phyloP scores from a whole-genome alignment of 2,329 filamentous ascomycete species.

The Phialemonium atrogriseum region DNA sequence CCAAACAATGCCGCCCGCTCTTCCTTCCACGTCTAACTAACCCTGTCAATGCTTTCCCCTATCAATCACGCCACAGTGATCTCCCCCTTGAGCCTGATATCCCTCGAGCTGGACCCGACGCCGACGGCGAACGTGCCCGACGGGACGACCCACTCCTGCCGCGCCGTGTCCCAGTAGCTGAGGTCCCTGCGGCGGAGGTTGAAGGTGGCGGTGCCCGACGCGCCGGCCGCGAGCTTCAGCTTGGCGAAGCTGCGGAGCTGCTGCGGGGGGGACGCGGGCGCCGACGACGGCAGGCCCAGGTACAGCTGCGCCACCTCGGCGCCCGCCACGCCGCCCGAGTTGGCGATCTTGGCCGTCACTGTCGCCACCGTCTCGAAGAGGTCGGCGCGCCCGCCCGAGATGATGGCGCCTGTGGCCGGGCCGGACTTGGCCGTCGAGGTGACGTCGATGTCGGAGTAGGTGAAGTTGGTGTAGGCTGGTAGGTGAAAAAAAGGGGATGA shows the following conservation, averaged over 20 bases:
- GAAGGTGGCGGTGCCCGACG: constrained; percentile 39
- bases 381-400: constrained; percentile 35
- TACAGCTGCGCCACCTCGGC: constrained; percentile 61
- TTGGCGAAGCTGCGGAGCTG: constrained; percentile 59
- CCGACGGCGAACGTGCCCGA: constrained; percentile 30
- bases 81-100: constrained; percentile 30
- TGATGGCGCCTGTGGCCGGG: constrained; percentile 28
- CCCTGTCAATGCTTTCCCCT: too few species aligned
- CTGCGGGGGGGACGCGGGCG: constrained; percentile 28
- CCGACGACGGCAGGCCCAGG: constrained; percentile 31
- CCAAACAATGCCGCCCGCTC: too few species aligned
- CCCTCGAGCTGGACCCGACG: constrained; percentile 38
- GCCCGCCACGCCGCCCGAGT: constrained; percentile 52
- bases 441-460: constrained; percentile 42
- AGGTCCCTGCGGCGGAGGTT: constrained; percentile 50
- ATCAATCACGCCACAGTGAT: constrained; percentile 12
- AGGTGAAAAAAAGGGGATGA: neutral
- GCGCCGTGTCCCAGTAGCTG: constrained; percentile 52
- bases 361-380: constrained; percentile 36
- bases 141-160: constrained; percentile 53
- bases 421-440: constrained; percentile 27
- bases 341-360: constrained; percentile 54
- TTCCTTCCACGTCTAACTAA: too few species aligned
- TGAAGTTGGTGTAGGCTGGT: constrained; percentile 60
- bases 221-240: constrained; percentile 38